Conservation (phyloP, 768 basidiomycete species). For the Trametes elegans region DNA sequence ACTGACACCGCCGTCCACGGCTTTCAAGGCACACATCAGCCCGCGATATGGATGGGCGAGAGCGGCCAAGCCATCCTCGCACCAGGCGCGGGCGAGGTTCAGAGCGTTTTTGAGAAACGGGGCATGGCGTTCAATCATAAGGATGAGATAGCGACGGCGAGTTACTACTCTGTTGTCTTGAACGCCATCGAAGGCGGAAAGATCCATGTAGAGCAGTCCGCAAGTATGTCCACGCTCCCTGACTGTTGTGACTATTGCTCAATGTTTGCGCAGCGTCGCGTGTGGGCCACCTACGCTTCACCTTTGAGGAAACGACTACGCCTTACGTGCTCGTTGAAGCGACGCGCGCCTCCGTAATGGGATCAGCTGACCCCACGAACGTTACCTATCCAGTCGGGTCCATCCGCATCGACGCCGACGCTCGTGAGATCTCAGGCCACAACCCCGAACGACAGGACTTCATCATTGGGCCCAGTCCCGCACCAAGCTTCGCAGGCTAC, state of each 20-base stretch:
- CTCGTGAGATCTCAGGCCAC: slow-evolving; percentile 56
- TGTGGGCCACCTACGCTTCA: slow-evolving; percentile 72
- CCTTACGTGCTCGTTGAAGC: slow-evolving; percentile 71
- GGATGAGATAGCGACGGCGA: slow-evolving; percentile 49
- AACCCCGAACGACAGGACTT: slow-evolving; percentile 71
- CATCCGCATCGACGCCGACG: slow-evolving; percentile 41
- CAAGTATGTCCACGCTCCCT: slow-evolving; percentile 43
- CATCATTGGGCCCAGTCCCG: slow-evolving; percentile 56
- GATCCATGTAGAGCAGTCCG: slow-evolving; percentile 53
- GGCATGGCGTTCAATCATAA: slow-evolving; percentile 52
- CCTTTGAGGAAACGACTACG: slow-evolving; percentile 43
- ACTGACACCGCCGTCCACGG: slow-evolving; percentile 62
- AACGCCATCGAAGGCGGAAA: slow-evolving; percentile 48
- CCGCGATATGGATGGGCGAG: slow-evolving; percentile 90
- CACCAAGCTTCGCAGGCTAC: slow-evolving; percentile 38
- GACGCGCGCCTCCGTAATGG: slow-evolving; percentile 58
- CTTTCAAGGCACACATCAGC: slow-evolving; percentile 73
- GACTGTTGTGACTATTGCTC: not conserved
- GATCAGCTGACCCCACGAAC: slow-evolving; percentile 46
- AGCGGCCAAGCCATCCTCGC: slow-evolving; percentile 61
- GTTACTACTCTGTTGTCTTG: slow-evolving; percentile 58
- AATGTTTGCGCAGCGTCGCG: slow-evolving; percentile 59
- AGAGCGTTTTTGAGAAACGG: slow-evolving; percentile 54
- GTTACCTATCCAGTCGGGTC: slow-evolving; percentile 54
- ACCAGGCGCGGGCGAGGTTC: slow-evolving; percentile 53